phyloP scores from a whole-genome alignment of 108 stramenopile species.

The Chaetoceros tenuissimus region DNA sequence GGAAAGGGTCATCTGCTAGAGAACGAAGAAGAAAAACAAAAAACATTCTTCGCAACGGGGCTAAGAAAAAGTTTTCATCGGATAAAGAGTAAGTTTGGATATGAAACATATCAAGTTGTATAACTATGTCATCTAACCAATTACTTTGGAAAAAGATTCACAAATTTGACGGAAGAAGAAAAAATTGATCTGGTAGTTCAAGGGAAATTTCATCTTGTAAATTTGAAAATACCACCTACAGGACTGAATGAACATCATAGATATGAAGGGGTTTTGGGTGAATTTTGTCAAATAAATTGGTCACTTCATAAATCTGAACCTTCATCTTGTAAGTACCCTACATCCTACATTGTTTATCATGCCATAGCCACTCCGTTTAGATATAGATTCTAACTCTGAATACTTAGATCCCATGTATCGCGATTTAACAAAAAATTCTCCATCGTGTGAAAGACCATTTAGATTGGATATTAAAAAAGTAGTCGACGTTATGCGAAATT shows the following conservation, averaged over 20 bases:
- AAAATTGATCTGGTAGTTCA: conserved; percentile 15
- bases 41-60: background rate
- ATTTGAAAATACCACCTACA: conserved; percentile 1
- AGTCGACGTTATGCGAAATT: conserved; percentile 39
- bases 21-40: background rate
- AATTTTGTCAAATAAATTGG: conserved; percentile 64
- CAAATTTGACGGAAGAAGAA: background rate
- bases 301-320: conserved; percentile 54
- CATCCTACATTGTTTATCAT: background rate
- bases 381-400: background rate
- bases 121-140: background rate
- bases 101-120: background rate
- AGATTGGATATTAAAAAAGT: conserved; percentile 44
- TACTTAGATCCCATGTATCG: conserved; percentile 69
- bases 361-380: too few relatives aligned
- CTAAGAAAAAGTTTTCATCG: background rate
- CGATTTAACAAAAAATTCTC: conserved; percentile 36
- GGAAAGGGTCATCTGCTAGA: background rate
- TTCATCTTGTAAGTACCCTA: conserved; percentile 20
- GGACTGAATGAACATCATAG: conserved; percentile 3
- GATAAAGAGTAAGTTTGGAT: background rate
- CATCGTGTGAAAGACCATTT: conserved; percentile 23
- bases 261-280: conserved; percentile 40
- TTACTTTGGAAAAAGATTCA: background rate
- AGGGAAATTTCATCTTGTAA: conserved; percentile 17